Evolutionary conservation across 345 rosid genomes (phyloP), one percentile per base, ranked within the genome.

Genomic region (Fremontodendron californicum): DNA sequence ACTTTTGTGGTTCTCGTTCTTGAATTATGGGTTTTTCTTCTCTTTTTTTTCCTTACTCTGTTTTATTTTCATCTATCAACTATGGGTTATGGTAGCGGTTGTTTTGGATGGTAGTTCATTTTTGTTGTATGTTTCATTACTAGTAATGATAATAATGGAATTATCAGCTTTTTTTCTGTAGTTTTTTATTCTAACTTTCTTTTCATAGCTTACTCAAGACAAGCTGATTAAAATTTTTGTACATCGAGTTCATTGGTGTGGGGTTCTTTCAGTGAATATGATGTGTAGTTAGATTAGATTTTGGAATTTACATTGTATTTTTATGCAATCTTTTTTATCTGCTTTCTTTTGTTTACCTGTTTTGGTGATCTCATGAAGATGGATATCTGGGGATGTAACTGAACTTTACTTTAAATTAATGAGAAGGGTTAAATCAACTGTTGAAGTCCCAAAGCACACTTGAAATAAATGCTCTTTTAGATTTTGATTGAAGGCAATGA

Each of bases 231-330:
- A 37, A 21, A 2, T 68, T 43, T 43, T 23, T 45, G 8, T 15
- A 23, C 40, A 29, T 61, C 9, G 13, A 69, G 73, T 69, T 69
- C 7, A 25, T 12, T 15, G n/a, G 6, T 16, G 15, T 48, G 43
- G 43, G 42, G n/a, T n/a, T n/a, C n/a, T n/a, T n/a, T n/a, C n/a
- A n/a, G n/a, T n/a, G n/a, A n/a, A n/a, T n/a, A n/a, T n/a, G n/a
- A n/a, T n/a, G n/a, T n/a, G n/a, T n/a, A n/a, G n/a, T n/a, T n/a
- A n/a, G n/a, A 37, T 35, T 19, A 16, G 54, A 70, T 15, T 48
- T 70, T 25, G 25, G 74, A 71, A 71, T 49, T 71, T 71, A 27
- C 62, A 33, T 71, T 51, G 62, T 3, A 51, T 9, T n/a, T 33
- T 71, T 29, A 1, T 68, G n/a, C 73, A 43, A 45, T 25, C 37